These are phyloP conservation scores for Gynostemma pentaphyllum DNA, from an alignment of 306 rosid species.

Conservation along the genomic window DNA sequence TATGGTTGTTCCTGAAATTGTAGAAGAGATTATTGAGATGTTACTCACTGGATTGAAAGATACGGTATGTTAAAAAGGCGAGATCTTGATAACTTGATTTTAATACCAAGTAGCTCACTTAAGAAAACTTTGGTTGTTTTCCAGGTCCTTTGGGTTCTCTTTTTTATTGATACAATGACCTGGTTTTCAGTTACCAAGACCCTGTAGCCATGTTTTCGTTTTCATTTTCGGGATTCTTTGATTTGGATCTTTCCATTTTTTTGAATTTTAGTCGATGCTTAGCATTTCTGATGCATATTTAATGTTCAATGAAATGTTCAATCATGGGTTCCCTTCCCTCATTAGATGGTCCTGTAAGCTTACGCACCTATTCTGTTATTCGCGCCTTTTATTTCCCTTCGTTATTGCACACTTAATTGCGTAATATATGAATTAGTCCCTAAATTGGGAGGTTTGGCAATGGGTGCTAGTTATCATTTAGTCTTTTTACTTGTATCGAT, in stretches of 20 bases:
- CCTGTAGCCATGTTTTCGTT: neutral
- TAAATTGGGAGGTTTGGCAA: neutral
- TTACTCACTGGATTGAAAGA: constrained; percentile 81
- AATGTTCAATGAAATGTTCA: neutral
- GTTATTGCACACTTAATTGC: neutral
- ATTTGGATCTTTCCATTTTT: neutral
- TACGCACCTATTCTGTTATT: neutral
- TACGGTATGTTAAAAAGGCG: constrained; percentile 63
- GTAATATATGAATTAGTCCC: neutral
- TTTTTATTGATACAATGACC: neutral
- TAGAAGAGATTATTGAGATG: constrained; percentile 96
- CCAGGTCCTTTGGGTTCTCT: neutral
- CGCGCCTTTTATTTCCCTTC: neutral
- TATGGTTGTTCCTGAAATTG: constrained; percentile 80
- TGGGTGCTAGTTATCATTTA: neutral
- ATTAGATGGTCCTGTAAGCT: neutral
- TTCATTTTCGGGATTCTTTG: neutral
- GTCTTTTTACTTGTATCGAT: neutral
- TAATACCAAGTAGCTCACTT: constrained; percentile 1
- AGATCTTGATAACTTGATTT: constrained; percentile 26
- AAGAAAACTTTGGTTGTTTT: neutral
- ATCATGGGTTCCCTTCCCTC: neutral
- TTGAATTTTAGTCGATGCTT: neutral
- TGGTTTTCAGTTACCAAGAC: neutral
- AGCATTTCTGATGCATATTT: neutral